Conservation (phyloP, 192 early-diverging fungal species). For the Umbelopsis sp. region DNA sequence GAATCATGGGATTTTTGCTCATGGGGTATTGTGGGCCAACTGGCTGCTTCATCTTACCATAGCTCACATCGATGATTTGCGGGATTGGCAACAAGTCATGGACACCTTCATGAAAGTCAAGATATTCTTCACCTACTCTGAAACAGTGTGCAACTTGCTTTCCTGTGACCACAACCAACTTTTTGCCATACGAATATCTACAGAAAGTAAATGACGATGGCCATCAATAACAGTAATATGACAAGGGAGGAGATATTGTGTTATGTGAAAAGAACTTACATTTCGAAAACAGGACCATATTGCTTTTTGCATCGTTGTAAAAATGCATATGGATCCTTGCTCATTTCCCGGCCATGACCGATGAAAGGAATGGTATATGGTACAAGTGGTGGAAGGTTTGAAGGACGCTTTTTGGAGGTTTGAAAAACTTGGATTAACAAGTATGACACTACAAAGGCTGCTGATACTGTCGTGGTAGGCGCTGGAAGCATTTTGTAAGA, state of each 20-base stretch:
- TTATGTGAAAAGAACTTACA: not conserved
- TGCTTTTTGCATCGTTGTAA: conserved; percentile 11
- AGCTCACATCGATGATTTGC: conserved; percentile 1
- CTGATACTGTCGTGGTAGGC: not conserved
- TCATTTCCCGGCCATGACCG: conserved; percentile 17
- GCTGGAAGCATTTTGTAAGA: not conserved
- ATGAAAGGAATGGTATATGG: conserved; percentile 17
- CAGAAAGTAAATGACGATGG: not conserved
- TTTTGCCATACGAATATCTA: conserved; percentile 7
- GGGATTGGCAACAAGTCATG: conserved; percentile 10
- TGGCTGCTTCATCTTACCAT: conserved; percentile 3
- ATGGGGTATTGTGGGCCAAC: not conserved
- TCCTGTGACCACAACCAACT: conserved; percentile 17
- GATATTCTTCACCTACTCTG: not conserved
- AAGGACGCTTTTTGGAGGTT: not conserved
- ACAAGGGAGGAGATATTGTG: not conserved
- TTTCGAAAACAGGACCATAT: conserved; percentile 21
- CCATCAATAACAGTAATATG: too few relatives aligned
- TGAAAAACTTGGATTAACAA: not conserved
- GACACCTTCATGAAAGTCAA: conserved; percentile 25
- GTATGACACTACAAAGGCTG: not conserved
- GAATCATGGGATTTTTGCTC: not conserved
- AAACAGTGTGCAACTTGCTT: conserved; percentile 9
- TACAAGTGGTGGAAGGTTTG: not conserved
- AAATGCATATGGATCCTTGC: conserved; percentile 12